Base-by-base conservation (phyloP, 2,329 filamentous ascomycete genomes). In the Colletotrichum caudatum region DNA sequence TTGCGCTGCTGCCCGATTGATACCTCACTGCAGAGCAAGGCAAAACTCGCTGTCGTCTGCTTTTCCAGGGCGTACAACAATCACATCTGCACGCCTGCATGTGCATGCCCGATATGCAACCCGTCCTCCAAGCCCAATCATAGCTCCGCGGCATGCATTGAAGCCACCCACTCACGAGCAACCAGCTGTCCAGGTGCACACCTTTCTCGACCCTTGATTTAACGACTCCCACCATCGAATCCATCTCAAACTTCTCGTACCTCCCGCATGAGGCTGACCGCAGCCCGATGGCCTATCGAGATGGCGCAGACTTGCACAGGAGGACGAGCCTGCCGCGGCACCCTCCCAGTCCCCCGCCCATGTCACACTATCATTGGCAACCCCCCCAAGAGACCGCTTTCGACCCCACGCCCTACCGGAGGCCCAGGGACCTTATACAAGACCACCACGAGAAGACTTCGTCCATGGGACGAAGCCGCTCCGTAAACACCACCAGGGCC, bases 321-420 rank as follows among this genome's bases (percentile, higher is more conserved):
- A 69, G 72, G 60, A 63, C 58, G 54, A 64, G 66, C 41, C 69
- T 66, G 46, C 71, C 61, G 29, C 67, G 60, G 35, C 67, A 74
- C 35, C 58, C 68, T 64, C 58, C 44, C 56, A 69, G 61, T 41
- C 41, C 76, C 69, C 76, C 78, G 64, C 76, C 77, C 64, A 75
- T 77, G 62, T 75, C 76, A 69, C 74, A 76, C 64, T 73, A 75
- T 77, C 77, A 79, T 76, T 79, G 80, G 79, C 77, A 78, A 64
- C 74, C 75, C 51, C 75, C 65, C 63, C 76, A 73, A 66, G 72
- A 75, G 67, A 73, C 76, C 57, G 72, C 71, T 48, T 76, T 74
- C 75, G 75, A 81, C 79, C 79, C 80, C 75, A 70, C 80, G 78
- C 80, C 80, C 75, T 78, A 81, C 77, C 79, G 77, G 76, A 73